These are phyloP conservation scores for Boletus speciosus DNA, from an alignment of 768 basidiomycete genomes.

Conservation along the genomic window DNA sequence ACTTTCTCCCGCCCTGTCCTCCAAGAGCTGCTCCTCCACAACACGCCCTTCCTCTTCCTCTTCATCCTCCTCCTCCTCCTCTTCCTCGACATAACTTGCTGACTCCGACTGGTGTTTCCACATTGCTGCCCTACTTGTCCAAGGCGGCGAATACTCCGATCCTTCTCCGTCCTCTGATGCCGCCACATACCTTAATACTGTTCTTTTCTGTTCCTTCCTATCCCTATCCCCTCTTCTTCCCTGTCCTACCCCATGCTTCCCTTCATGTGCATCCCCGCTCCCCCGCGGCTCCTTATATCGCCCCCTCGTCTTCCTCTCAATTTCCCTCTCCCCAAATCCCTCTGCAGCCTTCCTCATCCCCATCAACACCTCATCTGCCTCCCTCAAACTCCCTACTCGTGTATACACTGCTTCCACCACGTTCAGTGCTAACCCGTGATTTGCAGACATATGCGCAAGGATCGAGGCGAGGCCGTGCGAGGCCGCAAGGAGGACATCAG, in stretches of 20 bases:
- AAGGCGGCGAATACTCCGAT: conserved; percentile 27
- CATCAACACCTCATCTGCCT: conserved; percentile 37
- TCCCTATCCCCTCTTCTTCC: neutral
- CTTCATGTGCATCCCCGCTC: neutral
- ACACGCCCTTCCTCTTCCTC: conserved; percentile 11
- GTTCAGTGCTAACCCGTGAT: conserved; percentile 42
- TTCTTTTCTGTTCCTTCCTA: neutral
- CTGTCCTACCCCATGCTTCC: neutral
- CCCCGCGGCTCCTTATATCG: too few relatives aligned
- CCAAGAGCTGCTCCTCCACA: conserved; percentile 10
- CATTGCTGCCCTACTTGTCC: conserved; percentile 26
- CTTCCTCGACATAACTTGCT: neutral
- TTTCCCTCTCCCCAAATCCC: conserved; percentile 17
- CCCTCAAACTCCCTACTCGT: conserved; percentile 32
- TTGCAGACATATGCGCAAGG: conserved; percentile 40
- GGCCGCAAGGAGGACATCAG: conserved; percentile 14
- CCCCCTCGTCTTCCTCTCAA: conserved; percentile 1
- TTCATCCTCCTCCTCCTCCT: neutral
- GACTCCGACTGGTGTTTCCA: conserved; percentile 21
- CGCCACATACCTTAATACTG: conserved; percentile 9
- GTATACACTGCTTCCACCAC: conserved; percentile 41
- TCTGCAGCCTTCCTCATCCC: conserved; percentile 39
- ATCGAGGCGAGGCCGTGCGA: conserved; percentile 31
- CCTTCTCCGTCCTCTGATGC: conserved; percentile 12
- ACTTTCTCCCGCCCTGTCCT: neutral